Evolutionary conservation across 2,329 filamentous ascomycete species (phyloP), one percentile per base, ranked within the genome.

Genomic region (Colletotrichum viniferum): DNA sequence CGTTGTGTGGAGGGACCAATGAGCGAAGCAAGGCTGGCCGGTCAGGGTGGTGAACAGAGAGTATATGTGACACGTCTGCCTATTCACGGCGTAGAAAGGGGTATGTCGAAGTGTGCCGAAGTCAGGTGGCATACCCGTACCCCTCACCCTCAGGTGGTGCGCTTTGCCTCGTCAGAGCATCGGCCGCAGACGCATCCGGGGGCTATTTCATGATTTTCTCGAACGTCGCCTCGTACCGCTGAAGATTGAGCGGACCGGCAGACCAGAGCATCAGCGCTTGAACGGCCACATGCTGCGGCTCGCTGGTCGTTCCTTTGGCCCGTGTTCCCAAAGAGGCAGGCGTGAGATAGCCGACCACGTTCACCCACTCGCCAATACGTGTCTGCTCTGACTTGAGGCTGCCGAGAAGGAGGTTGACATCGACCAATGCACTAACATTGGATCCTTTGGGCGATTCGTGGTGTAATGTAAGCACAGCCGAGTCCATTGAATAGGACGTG

Each of bases 311-410:
- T 48, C 64, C 68, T 67, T 62, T 74, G 60, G 69, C 48, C 76
- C 66, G 58, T 21, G 64, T 71, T 52, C 74, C 61, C 61, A 56
- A 12, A 34, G 64, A 61, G 30, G 43, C 67, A 58, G 82, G 81
- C 55, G 87, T 88, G 69, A 96, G 87, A 82, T 97, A 97, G 7
- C 96, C 96, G 78, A 98, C 91, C 5, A 98, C 89, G 82, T 98
- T 98, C 65, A 98, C 84, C 96, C 96, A 98, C 75, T 93, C 90
- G n/a, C 96, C 96, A 30, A 94, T 86, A 66, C 92, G 89, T 68
- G 94, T 89, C 66, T 94, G 88, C 71, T 92, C 89, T 26, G 89
- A 84, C 24, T 90, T 91, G 73, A 97, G 85, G 12, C 86, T 88
- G 79, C 92, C 89, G 7, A 98, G 88, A 4, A 97, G 84, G 77